Conservation (phyloP, 2,329 filamentous ascomycete genomes). For the Thelonectria discophora region DNA sequence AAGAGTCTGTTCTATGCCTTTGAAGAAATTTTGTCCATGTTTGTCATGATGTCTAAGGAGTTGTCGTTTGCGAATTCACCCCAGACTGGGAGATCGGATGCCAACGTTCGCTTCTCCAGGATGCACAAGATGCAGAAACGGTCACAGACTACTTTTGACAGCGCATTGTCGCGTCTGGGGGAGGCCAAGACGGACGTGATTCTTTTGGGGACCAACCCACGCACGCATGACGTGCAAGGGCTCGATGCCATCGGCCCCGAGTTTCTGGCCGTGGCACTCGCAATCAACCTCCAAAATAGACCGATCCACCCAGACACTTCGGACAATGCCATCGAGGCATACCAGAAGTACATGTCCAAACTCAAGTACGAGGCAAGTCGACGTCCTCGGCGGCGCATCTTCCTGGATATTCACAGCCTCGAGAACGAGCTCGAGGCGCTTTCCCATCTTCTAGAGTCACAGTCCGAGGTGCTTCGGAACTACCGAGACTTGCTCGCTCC, state of each 20-base stretch:
- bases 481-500: neutral
- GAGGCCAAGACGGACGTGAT: neutral
- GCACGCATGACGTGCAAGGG: neutral
- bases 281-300: neutral
- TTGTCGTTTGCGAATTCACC: neutral
- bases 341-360: neutral
- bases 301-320: neutral
- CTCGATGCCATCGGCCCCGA: neutral
- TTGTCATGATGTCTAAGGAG: neutral
- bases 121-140: neutral
- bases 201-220: neutral
- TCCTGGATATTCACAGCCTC: neutral
- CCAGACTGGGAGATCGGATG: neutral
- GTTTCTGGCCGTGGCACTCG: neutral
- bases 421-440: neutral
- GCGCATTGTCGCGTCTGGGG: neutral
- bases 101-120: neutral
- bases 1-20: neutral
- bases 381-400: neutral
- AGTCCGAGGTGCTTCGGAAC: neutral
- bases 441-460: neutral
- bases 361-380: neutral
- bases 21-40: neutral
- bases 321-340: neutral
- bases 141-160: neutral